phyloP scores from a whole-genome alignment of 2,329 filamentous ascomycete species.

The Scytalidium lignicola region DNA sequence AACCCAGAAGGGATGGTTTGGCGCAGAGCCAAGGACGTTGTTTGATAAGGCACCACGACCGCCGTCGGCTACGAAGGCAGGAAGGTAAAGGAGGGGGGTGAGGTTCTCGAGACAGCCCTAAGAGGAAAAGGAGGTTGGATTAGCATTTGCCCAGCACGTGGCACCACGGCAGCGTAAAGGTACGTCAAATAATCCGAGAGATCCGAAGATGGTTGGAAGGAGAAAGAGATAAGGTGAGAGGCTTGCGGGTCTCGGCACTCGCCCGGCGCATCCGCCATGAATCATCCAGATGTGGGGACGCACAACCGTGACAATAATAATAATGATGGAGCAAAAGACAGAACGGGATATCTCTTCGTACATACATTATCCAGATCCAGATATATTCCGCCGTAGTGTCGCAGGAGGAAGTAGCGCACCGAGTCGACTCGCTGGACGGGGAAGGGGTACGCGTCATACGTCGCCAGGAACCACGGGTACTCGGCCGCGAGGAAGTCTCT shows the following conservation, averaged over 20 bases:
- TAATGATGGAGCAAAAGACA: not conserved
- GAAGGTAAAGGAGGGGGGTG: slow-evolving; percentile 60
- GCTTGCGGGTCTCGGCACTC: no score
- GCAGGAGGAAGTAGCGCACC: slow-evolving; percentile 69
- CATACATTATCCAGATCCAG: slow-evolving; percentile 60
- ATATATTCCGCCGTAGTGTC: slow-evolving; percentile 69
- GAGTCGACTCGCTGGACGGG: slow-evolving; percentile 69
- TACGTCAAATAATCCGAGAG: no score
- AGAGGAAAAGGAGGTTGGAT: not conserved
- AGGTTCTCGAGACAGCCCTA: slow-evolving; percentile 64
- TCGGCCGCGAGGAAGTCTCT: slow-evolving; percentile 63
- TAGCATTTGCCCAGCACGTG: no score
- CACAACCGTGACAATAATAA: no score
- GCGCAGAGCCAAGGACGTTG: slow-evolving; percentile 64
- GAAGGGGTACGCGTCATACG: slow-evolving; percentile 63
- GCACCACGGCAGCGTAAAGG: no score
- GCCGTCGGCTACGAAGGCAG: slow-evolving; percentile 57
- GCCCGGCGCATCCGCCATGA: no score
- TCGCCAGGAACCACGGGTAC: slow-evolving; percentile 68
- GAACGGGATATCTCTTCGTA: not conserved
- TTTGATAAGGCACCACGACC: slow-evolving; percentile 39
- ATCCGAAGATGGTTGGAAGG: no score
- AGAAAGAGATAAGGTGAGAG: no score
- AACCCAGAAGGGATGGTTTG: slow-evolving; percentile 66
- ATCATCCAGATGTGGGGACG: no score